phyloP scores from a whole-genome alignment of 2,329 filamentous ascomycete species.

The Mycocentrospora acerina region DNA sequence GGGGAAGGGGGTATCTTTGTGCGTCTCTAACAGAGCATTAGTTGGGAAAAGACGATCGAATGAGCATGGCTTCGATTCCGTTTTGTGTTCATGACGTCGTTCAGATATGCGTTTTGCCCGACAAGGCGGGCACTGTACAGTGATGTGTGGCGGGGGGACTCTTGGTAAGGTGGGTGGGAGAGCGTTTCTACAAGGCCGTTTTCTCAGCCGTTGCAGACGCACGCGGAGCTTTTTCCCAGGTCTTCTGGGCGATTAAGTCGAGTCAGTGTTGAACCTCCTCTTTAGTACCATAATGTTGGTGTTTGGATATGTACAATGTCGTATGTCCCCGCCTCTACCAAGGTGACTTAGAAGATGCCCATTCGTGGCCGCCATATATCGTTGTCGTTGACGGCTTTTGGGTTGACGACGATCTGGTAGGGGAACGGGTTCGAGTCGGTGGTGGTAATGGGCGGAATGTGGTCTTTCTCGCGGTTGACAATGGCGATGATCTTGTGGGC shows the following conservation, averaged over 20 bases:
- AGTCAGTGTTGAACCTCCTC: slow-evolving; percentile 28
- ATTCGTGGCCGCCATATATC: slow-evolving; percentile 74
- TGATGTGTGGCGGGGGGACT: slow-evolving; percentile 9
- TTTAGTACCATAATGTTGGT: slow-evolving; percentile 8
- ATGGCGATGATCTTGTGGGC: slow-evolving; percentile 87
- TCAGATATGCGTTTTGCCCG: slow-evolving; percentile 13
- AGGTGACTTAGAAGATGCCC: slow-evolving; percentile 48
- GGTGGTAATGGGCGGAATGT: slow-evolving; percentile 95
- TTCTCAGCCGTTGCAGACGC: not conserved
- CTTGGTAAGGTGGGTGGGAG: slow-evolving; percentile 6
- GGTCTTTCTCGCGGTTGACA: slow-evolving; percentile 86
- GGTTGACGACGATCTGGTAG: slow-evolving; percentile 88
- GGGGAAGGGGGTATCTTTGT: slow-evolving; percentile 32
- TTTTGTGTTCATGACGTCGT: slow-evolving; percentile 5
- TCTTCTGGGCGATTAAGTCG: slow-evolving; percentile 12
- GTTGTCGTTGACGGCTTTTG: slow-evolving; percentile 61
- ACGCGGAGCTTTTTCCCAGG: slow-evolving; percentile 19
- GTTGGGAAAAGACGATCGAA: slow-evolving; percentile 10
- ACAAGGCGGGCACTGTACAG: slow-evolving; percentile 30
- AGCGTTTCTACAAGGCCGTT: slow-evolving; percentile 3
- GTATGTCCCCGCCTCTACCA: slow-evolving; percentile 3
- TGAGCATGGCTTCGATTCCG: slow-evolving; percentile 1
- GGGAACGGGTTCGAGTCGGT: slow-evolving; percentile 92
- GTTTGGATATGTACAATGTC: slow-evolving; percentile 23
- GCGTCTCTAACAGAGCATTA: slow-evolving; percentile 19